Base-by-base conservation (phyloP, 169 alveolate species). In the Cardiosporidium cionae region DNA sequence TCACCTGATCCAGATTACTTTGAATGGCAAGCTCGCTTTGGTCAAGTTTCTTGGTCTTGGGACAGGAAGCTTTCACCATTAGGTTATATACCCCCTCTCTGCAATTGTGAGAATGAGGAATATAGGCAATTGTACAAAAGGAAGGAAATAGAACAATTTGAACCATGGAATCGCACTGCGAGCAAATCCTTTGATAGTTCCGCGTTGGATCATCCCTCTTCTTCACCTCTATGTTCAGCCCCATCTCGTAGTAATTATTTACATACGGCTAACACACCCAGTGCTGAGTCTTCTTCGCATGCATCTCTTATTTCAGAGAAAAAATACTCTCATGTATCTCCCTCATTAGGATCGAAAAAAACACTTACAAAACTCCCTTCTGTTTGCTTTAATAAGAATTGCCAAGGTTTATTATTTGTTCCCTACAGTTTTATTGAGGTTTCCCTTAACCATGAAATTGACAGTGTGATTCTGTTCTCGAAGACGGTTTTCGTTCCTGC, bases 381-480 rank as follows among this genome's bases (percentile, higher is more conserved):
- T 16, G 53, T 66, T 7, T 82, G 87, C 54, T 36, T 7, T 7
- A 58, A 58, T 37, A 72, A 58, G 33, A 7, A 33, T 4, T 82
- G 87, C 70, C 58, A 52, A 37, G 87, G 87, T 22, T 54, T 82
- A 2, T 28, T 64, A 29, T 58, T 65, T 31, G 53, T 82, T 9
- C 87, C 87, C 22, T 79, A 65, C 62, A 71, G 82, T 27, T 52
- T 82, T 23, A 79, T 82, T 27, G 86, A 82, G 25, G 80, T 82
- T 23, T 72, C 86, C 1, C 68, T 82, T 29, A 64, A 58, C 22
- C 83, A 83, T 23, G 74, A 52, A 23, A n/a, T 65, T 28, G 79
- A 76, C 35, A 66, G 78, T 27, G 53, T 82, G 4, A 44, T 71
- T 28, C 23, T 78, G 7, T 68, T 82, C 37, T 75, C 67, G 1